Percentiles rank a stretch among this genome's conserved stretches.
phyloP scores from a whole-genome alignment of 73 alveolate species.

The Uronychia setigera region DNA sequence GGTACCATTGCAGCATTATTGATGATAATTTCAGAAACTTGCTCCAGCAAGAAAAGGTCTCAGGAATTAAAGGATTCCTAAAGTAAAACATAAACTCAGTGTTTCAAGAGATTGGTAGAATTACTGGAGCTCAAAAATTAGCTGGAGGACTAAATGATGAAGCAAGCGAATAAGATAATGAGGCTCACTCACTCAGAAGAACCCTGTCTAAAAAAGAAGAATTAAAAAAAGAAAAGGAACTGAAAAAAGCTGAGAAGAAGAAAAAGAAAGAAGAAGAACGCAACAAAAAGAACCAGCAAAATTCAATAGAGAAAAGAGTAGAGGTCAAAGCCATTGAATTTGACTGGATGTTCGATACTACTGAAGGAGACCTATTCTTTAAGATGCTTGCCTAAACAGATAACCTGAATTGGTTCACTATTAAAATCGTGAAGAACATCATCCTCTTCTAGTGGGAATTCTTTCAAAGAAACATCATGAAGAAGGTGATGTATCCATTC shows the following conservation, averaged over 20 bases:
- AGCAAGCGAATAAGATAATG: neutral
- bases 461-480: constrained; percentile 1
- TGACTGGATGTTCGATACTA: constrained; percentile 19
- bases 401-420: constrained; percentile 10
- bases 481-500: constrained; percentile 18
- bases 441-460: constrained; percentile 19
- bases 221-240: neutral
- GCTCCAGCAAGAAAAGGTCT: neutral
- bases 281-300: too few relatives aligned
- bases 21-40: neutral
- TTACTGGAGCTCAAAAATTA: too few relatives aligned
- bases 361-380: constrained; percentile 10
- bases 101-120: too few relatives aligned
- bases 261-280: too few relatives aligned
- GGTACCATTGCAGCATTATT: neutral
- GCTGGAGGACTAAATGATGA: too few relatives aligned
- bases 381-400: constrained; percentile 8
- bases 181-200: neutral
- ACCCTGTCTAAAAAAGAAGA: neutral
- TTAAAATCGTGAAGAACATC: constrained; percentile 8
- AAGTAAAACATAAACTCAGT: too few relatives aligned
- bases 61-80: too few relatives aligned
- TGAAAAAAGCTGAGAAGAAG: too few relatives aligned
- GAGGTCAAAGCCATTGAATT: constrained; percentile 24
- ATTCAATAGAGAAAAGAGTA: constrained; percentile 17